A percentile compares a stretch with the other conserved stretches of the same genome.
phyloP scores from a whole-genome alignment of 31 red algal genomes.

The Endocladia muricata region DNA sequence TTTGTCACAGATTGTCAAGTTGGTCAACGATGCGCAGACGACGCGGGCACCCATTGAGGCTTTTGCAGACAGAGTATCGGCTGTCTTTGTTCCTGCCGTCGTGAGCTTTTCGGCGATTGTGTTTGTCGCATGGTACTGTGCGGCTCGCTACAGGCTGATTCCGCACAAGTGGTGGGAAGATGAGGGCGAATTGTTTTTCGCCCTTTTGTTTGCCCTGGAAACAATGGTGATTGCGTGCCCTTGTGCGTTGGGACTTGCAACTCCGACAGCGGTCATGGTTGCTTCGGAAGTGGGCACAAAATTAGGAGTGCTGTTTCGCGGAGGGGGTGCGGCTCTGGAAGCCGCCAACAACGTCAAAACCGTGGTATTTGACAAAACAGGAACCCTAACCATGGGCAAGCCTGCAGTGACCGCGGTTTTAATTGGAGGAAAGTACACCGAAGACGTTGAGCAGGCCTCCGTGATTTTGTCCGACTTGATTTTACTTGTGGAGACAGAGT shows the following conservation, averaged over 20 bases:
- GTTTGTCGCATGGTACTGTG: conserved; percentile 71
- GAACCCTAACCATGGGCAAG: conserved; percentile 80
- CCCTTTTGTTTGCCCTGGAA: conserved; percentile 92
- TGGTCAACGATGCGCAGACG: conserved; percentile 93
- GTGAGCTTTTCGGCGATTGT: conserved; percentile 59
- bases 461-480: conserved; percentile 43
- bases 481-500: conserved; percentile 63
- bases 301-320: conserved; percentile 75
- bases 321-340: conserved; percentile 75
- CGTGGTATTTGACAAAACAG: conserved; percentile 97
- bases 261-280: conserved; percentile 94
- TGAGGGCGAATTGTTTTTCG: conserved; percentile 78
- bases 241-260: conserved; percentile 95
- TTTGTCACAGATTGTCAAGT: conserved; percentile 80
- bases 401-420: conserved; percentile 51
- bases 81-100: conserved; percentile 89
- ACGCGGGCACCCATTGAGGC: conserved; percentile 80
- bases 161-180: conserved; percentile 67
- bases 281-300: conserved; percentile 74
- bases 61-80: conserved; percentile 82
- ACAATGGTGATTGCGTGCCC: conserved; percentile 97
- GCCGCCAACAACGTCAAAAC: conserved; percentile 37
- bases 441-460: conserved; percentile 16
- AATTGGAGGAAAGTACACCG: neutral
- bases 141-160: conserved; percentile 43